phyloP scores from a whole-genome alignment of 208 protist genomes.

The Trichomonas gallinae region DNA sequence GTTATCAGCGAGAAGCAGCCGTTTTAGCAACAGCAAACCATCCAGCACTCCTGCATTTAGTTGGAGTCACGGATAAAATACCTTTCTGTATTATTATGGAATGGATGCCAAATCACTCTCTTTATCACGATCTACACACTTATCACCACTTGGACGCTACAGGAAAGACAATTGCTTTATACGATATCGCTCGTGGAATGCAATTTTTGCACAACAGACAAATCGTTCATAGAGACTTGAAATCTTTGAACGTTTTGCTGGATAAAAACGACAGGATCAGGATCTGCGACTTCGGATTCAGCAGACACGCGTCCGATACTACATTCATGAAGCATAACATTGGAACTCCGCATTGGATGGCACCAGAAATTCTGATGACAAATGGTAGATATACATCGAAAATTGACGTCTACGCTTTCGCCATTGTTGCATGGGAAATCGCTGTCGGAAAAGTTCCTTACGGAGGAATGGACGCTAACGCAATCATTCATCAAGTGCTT shows the following conservation, averaged over 20 bases:
- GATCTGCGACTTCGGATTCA: background rate
- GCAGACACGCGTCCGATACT: background rate
- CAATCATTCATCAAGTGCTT: background rate
- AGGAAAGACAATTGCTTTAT: background rate
- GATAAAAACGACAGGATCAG: background rate
- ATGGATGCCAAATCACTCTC: background rate
- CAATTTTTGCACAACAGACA: background rate
- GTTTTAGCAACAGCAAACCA: background rate
- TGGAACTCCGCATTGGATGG: slow-evolving; percentile 16
- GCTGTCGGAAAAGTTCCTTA: background rate
- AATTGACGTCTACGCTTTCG: slow-evolving; percentile 12
- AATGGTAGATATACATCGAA: background rate
- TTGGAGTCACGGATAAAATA: background rate
- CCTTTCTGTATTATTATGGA: slow-evolving; percentile 21
- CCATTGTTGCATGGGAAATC: background rate
- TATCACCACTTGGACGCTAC: background rate
- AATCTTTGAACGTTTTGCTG: background rate
- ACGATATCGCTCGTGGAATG: slow-evolving; percentile 8
- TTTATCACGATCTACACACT: background rate
- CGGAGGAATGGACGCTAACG: background rate
- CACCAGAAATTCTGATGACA: background rate
- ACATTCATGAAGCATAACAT: background rate
- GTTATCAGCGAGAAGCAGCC: background rate
- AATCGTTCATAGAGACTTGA: background rate
- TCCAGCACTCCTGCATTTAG: background rate